These are phyloP conservation scores for Cruciata laevipes DNA, from an alignment of 257 asterid genomes.

Conservation along the genomic window DNA sequence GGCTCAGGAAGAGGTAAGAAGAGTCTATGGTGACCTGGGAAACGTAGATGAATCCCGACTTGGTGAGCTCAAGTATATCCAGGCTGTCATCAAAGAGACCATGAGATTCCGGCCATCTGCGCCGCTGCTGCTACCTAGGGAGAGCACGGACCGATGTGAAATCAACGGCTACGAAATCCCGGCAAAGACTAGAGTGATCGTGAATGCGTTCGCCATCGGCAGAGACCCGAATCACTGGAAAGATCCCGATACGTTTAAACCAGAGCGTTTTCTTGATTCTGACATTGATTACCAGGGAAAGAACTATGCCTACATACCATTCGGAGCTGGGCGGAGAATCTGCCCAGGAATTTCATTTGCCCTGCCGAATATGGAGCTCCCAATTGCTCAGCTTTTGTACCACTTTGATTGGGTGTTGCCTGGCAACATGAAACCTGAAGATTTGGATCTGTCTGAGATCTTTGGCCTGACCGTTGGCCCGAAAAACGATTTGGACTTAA, in stretches of 20 bases:
- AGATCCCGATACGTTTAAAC: slow-evolving; percentile 11
- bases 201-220: slow-evolving; percentile 11
- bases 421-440: neutral
- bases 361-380: slow-evolving; percentile 2
- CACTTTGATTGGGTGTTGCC: slow-evolving; percentile 10
- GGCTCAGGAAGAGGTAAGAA: slow-evolving; percentile 5
- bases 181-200: slow-evolving; percentile 5
- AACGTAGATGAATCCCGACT: slow-evolving; percentile 2
- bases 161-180: slow-evolving; percentile 7
- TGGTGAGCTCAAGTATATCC: neutral
- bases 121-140: slow-evolving; percentile 15
- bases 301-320: neutral
- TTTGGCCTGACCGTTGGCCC: neutral
- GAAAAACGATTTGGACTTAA: slow-evolving; percentile 1
- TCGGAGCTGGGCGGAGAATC: slow-evolving; percentile 5
- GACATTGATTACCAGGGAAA: slow-evolving; percentile 3
- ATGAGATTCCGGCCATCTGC: slow-evolving; percentile 6
- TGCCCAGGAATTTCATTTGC: slow-evolving; percentile 14
- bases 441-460: slow-evolving; percentile 11
- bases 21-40: neutral
- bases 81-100: slow-evolving; percentile 10
- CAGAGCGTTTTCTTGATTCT: neutral
- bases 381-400: slow-evolving; percentile 10
- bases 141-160: neutral
- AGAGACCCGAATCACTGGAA: slow-evolving; percentile 13